A percentile compares a stretch with the other conserved stretches of the same genome.
phyloP scores from a whole-genome alignment of 305 asterid genomes.

The Fraxinus paxiana region DNA sequence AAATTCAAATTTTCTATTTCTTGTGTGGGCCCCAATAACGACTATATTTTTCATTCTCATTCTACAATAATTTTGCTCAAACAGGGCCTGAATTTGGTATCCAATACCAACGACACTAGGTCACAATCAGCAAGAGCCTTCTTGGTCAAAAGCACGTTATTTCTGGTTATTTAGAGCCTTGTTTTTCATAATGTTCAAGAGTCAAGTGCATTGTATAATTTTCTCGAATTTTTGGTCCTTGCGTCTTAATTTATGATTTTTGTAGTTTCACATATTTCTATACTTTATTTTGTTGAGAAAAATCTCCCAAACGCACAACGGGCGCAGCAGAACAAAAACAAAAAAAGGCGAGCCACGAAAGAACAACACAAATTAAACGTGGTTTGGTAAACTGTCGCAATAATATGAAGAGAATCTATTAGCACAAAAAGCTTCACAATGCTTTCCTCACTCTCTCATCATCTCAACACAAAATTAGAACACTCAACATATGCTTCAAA shows the following conservation, averaged over 20 bases:
- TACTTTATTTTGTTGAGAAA: neutral
- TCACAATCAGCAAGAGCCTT: neutral
- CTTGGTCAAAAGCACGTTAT: neutral
- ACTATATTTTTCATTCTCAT: no score
- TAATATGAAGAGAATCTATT: neutral
- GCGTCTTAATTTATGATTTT: neutral
- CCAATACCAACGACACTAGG: neutral
- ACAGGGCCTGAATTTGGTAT: neutral
- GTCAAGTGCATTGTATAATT: neutral
- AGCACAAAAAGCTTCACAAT: neutral
- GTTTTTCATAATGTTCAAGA: neutral
- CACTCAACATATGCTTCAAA: neutral
- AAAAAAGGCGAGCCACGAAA: neutral
- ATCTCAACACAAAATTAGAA: neutral
- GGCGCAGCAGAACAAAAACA: neutral
- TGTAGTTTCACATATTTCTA: neutral
- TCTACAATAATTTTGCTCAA: no score
- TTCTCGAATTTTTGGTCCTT: neutral
- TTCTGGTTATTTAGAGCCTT: neutral
- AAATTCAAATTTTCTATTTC: no score
- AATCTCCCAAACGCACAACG: neutral
- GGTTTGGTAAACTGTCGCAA: neutral
- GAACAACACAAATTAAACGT: neutral
- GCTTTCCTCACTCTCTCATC: neutral
- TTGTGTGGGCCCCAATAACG: no score